Percentiles rank a stretch among this genome's conserved stretches.
Evolutionary conservation across 345 rosid genomes (phyloP).

Genomic region (Eucalyptus guilfoylei): DNA sequence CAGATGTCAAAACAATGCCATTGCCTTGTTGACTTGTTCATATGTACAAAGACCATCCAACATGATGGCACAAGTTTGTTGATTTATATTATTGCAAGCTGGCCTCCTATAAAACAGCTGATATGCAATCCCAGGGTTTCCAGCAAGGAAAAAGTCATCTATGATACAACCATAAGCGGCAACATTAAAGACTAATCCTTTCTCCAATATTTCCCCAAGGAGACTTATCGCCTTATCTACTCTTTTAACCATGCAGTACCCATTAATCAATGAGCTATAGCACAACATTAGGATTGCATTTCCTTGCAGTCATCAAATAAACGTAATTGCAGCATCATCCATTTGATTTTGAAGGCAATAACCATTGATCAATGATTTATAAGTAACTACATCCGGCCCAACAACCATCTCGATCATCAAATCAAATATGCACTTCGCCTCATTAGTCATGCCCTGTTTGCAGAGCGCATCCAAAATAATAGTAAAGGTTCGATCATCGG

Average conservation of each 20-base stretch:
- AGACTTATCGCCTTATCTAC: not conserved
- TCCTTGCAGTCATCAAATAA: not conserved
- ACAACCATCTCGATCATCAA: not conserved
- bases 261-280: not conserved
- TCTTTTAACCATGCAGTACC: not conserved
- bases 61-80: not conserved
- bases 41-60: not conserved
- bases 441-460: not conserved
- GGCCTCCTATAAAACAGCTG: not conserved
- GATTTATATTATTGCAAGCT: not conserved
- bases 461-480: not conserved
- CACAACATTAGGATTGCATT: not conserved
- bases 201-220: not conserved
- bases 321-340: not conserved
- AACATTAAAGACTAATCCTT: not conserved
- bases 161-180: not conserved
- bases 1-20: not conserved
- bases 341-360: not conserved
- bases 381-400: not conserved
- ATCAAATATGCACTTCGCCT: not conserved
- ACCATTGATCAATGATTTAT: not conserved
- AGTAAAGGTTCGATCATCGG: not conserved
- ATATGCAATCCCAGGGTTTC: not conserved
- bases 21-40: not conserved
- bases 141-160: not conserved